phyloP scores from a whole-genome alignment of 768 basidiomycete genomes.

The Boletus rubroflammeus region DNA sequence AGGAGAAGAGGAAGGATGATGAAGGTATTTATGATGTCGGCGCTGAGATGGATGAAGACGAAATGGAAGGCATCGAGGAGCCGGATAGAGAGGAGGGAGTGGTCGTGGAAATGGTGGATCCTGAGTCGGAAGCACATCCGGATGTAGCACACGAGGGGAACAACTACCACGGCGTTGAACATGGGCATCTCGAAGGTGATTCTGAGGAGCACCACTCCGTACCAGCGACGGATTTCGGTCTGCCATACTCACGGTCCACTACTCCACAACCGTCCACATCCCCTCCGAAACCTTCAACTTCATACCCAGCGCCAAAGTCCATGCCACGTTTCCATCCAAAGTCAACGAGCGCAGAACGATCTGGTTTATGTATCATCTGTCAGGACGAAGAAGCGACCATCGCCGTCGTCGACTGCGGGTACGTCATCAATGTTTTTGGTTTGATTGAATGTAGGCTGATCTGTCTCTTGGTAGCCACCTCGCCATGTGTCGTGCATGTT shows the following conservation, averaged over 20 bases:
- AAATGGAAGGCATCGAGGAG: conserved; percentile 27
- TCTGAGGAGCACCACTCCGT: conserved; percentile 4
- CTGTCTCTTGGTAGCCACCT: conserved; percentile 53
- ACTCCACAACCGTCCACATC: conserved; percentile 21
- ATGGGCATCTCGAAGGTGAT: neutral
- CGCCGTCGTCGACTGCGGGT: conserved; percentile 94
- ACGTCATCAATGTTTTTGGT: conserved; percentile 30
- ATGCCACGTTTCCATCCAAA: conserved; percentile 30
- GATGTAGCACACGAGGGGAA: neutral
- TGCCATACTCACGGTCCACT: conserved; percentile 3
- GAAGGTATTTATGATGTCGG: conserved; percentile 32
- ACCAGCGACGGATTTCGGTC: neutral
- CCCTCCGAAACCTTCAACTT: too few relatives aligned
- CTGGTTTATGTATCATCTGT: conserved; percentile 86
- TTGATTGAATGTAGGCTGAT: neutral
- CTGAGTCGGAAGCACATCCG: conserved; percentile 10
- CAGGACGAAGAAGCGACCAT: conserved; percentile 94
- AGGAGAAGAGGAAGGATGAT: conserved; percentile 53
- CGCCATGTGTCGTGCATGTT: conserved; percentile 72
- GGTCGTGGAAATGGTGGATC: conserved; percentile 15
- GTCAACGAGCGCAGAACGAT: conserved; percentile 44
- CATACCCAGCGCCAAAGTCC: conserved; percentile 35
- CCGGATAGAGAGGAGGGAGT: conserved; percentile 17
- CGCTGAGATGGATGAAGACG: conserved; percentile 26
- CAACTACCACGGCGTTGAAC: neutral